phyloP scores from a whole-genome alignment of 208 protist species.

The Endotrypanum monterogeii region DNA sequence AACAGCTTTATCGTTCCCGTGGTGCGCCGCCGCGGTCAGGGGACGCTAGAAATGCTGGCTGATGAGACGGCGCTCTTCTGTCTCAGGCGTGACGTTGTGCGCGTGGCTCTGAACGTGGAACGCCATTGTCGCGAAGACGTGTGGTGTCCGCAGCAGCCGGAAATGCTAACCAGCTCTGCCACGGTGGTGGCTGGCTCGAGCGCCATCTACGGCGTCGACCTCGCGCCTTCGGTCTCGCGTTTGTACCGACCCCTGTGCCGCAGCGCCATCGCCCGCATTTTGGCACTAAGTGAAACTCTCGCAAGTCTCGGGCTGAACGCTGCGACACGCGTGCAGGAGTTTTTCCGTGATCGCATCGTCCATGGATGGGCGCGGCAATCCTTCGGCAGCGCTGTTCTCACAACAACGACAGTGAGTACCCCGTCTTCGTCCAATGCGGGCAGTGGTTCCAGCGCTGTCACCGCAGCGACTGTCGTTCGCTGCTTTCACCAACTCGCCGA shows the following conservation, averaged over 20 bases:
- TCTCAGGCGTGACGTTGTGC: slow-evolving; percentile 14
- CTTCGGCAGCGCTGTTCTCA: background rate
- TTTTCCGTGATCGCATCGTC: slow-evolving; percentile 18
- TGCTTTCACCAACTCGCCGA: slow-evolving; percentile 21
- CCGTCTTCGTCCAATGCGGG: background rate
- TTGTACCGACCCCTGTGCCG: slow-evolving; percentile 17
- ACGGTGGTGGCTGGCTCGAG: slow-evolving; percentile 1
- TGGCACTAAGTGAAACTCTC: slow-evolving; percentile 43
- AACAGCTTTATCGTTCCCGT: slow-evolving; percentile 31
- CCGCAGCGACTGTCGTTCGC: slow-evolving; percentile 8
- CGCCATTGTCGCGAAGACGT: slow-evolving; percentile 18
- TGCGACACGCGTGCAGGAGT: slow-evolving; percentile 43
- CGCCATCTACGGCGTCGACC: slow-evolving; percentile 27
- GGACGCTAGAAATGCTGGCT: slow-evolving; percentile 28
- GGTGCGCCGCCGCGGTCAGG: slow-evolving; percentile 21
- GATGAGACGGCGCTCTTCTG: slow-evolving; percentile 45
- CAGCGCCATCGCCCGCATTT: slow-evolving; percentile 10
- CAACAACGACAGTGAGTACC: background rate
- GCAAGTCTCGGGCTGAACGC: slow-evolving; percentile 38
- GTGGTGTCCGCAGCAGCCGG: slow-evolving; percentile 14
- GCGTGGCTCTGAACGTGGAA: slow-evolving; percentile 31
- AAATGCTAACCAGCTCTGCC: background rate
- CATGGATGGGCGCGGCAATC: slow-evolving; percentile 11
- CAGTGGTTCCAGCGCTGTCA: slow-evolving; percentile 2
- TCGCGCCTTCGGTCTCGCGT: slow-evolving; percentile 1